Percentiles rank a stretch among this genome's conserved stretches.
Evolutionary conservation across 257 asterid species (phyloP).

Genomic region (Nicotiana benthamiana): DNA sequence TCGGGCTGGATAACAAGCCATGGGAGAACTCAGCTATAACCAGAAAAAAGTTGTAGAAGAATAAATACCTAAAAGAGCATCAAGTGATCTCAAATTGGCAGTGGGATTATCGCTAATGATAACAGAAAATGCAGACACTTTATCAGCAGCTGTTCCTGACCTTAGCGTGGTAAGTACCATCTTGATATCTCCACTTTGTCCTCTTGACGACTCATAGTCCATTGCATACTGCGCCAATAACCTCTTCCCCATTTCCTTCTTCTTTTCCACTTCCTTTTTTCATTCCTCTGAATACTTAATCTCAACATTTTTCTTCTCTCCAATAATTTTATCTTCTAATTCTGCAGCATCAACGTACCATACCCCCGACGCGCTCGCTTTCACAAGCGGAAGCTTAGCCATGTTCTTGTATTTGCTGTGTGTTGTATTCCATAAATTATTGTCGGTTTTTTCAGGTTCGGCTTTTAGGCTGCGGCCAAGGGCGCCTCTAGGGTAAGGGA

Average conservation of each 20-base stretch:
- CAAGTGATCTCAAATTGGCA: conserved; percentile 76
- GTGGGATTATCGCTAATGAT: conserved; percentile 85
- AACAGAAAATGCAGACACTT: conserved; percentile 85
- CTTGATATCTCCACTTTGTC: conserved; percentile 80
- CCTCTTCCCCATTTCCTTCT: conserved; percentile 73
- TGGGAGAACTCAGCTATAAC: not conserved
- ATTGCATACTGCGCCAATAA: conserved; percentile 63
- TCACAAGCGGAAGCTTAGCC: conserved; percentile 73
- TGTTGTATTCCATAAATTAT: not conserved
- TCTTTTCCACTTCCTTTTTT: conserved; percentile 69
- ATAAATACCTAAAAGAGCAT: conserved; percentile 65
- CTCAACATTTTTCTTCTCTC: conserved; percentile 44
- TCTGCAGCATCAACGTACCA: conserved; percentile 72
- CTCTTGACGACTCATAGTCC: conserved; percentile 68
- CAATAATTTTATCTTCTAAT: conserved; percentile 63
- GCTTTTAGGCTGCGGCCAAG: conserved; percentile 4
- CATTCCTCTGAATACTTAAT: conserved; percentile 42
- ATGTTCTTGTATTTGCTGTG: conserved; percentile 39
- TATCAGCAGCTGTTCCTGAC: conserved; percentile 94
- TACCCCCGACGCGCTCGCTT: conserved; percentile 37
- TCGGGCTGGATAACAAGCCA: not conserved
- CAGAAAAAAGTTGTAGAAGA: not conserved
- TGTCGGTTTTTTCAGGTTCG: not conserved
- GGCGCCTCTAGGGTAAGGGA: too few species aligned
- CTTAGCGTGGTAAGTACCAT: conserved; percentile 81